Base-by-base conservation (phyloP, 345 rosid species). In the Melaleuca alternifolia region DNA sequence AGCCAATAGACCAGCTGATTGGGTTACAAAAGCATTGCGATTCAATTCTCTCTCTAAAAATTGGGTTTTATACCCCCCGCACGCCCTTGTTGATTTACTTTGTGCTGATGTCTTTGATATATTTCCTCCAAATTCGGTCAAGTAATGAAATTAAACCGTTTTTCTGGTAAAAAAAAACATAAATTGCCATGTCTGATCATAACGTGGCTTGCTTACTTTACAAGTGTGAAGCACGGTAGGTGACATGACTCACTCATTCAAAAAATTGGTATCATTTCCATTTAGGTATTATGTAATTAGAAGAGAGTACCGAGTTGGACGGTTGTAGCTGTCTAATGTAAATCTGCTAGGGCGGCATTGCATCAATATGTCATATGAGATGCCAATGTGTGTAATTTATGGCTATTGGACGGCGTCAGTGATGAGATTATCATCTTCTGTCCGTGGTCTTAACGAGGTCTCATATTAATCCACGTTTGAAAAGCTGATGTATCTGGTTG, bases 121-220 rank as follows among this genome's bases (percentile, higher is more conserved):
- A n/a, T n/a, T n/a, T n/a, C n/a, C n/a, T n/a, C n/a, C n/a, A n/a
- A n/a, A n/a, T n/a, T n/a, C n/a, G n/a, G n/a, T n/a, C n/a, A n/a
- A n/a, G n/a, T n/a, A n/a, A n/a, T n/a, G n/a, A n/a, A n/a, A n/a
- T n/a, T n/a, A n/a, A n/a, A n/a, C n/a, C n/a, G n/a, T n/a, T n/a
- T n/a, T n/a, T n/a, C n/a, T n/a, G n/a, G n/a, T n/a, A n/a, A n/a
- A n/a, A n/a, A n/a, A n/a, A n/a, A n/a, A n/a, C n/a, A n/a, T 59
- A 59, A 59, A 59, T 59, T 59, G n/a, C 71, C 71, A 59, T 12
- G 18, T 59, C 71, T 59, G 2, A 33, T n/a, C 20, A 6, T 6
- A 59, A n/a, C n/a, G 1, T 0, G 71, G 71, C 71, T 0, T 7
- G n/a, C 71, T n/a, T 59, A n/a, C 37, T n/a, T 8, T 0, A 0